Evolutionary conservation across 2,329 filamentous ascomycete genomes (phyloP), one percentile per base, ranked within the genome.

Genomic region (Trichoderma breve): DNA sequence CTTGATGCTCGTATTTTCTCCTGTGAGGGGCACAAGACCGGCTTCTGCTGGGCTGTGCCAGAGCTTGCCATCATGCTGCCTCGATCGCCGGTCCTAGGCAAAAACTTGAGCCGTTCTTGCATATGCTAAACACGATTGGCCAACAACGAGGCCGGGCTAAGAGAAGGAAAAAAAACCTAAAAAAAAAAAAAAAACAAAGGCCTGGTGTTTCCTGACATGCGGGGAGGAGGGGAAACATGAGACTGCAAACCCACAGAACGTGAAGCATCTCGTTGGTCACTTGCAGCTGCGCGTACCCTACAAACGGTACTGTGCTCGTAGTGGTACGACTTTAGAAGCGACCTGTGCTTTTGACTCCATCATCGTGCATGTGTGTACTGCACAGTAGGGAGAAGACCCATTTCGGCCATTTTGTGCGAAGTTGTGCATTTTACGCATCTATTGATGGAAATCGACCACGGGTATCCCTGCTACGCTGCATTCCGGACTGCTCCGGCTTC

Each of bases 1-100:
- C 60, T 18, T 18, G 18, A 24, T 53, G 62, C 69, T 71, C 69
- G 69, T 71, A 66, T 71, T 66, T 66, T 43, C 24, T 67, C 34
- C 24, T 58, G 15, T 36, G 69, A 70, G 67, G 39, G 39, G 67
- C 63, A 51, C 43, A 65, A 15, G 62, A 57, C 64, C 28, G 47
- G 47, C 39, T 53, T 21, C 8, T 55, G 51, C 14, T 39, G 30
- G 34, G 68, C 68, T 71, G 47, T 71, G 68, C 60, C 57, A 61
- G 12, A 53, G 64, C 21, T 58, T 12, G 51, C 51, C 51, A 36
- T 53, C 39, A 57, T 36, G 64, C 32, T 15, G 64, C 32, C 64
- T 62, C 34, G 64, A 67, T 58, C 51, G 53, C 53, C 51, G 24
- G 18, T 36, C 18, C 47, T n/a, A 36, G n/a, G 12, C 14, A 43